A percentile compares a stretch with the other conserved stretches of the same genome.
Evolutionary conservation across 2,329 filamentous ascomycete species (phyloP).

Genomic region (Phyllosticta paracitricarpa): DNA sequence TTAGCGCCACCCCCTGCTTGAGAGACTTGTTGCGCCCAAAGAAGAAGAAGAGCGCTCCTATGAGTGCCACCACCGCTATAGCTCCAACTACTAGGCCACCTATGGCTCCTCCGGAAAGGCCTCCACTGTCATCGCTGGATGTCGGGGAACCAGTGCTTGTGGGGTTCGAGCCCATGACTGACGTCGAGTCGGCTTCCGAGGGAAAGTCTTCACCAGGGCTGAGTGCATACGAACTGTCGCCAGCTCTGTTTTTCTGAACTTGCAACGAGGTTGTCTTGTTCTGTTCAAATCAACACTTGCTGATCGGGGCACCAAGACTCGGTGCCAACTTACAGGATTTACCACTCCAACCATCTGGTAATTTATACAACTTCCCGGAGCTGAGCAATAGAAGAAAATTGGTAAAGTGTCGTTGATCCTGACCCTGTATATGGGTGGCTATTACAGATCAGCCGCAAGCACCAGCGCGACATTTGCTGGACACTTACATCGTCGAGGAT

Average conservation of each 20-base stretch:
- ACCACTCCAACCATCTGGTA: slow-evolving; percentile 68
- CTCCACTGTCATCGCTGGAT: slow-evolving; percentile 4
- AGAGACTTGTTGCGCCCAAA: slow-evolving; percentile 38
- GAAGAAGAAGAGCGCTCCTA: slow-evolving; percentile 54
- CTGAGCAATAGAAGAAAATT: slow-evolving; percentile 37
- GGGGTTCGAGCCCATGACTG: background rate
- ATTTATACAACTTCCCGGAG: slow-evolving; percentile 52
- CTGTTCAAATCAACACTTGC: background rate
- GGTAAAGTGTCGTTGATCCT: slow-evolving; percentile 26
- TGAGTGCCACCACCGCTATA: slow-evolving; percentile 48
- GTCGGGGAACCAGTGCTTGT: background rate
- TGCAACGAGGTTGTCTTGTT: slow-evolving; percentile 5
- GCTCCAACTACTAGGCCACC: slow-evolving; percentile 52
- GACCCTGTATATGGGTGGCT: slow-evolving; percentile 18
- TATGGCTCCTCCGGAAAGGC: slow-evolving; percentile 31
- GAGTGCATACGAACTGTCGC: slow-evolving; percentile 19
- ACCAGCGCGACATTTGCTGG: background rate
- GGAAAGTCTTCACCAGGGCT: slow-evolving; percentile 32
- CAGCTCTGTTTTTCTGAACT: slow-evolving; percentile 10
- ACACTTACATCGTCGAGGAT: slow-evolving; percentile 7
- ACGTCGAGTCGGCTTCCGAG: slow-evolving; percentile 17
- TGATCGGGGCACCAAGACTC: background rate
- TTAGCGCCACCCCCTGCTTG: slow-evolving; percentile 2
- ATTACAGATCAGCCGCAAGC: background rate
- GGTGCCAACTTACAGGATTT: slow-evolving; percentile 46